phyloP scores from a whole-genome alignment of 495 filamentous ascomycete genomes.

The Chaetomium tenue region DNA sequence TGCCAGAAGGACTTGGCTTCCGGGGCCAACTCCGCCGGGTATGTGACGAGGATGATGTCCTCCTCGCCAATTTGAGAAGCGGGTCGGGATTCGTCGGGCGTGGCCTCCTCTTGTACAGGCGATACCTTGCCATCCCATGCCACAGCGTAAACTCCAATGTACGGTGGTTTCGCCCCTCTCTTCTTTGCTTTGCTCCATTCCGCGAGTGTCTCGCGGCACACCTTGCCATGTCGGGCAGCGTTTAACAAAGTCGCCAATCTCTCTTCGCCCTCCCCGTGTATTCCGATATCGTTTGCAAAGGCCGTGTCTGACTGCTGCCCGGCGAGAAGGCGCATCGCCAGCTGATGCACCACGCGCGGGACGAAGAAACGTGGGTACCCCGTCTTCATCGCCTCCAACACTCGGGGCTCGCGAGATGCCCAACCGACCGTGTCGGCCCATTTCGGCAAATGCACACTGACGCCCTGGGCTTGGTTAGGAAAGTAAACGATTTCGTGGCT shows the following conservation, averaged over 20 bases:
- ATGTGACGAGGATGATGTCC: slow-evolving; percentile 23
- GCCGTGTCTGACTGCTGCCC: not conserved
- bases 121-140: slow-evolving; percentile 20
- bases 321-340: slow-evolving; percentile 12
- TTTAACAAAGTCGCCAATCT: not conserved
- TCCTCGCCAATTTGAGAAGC: slow-evolving; percentile 8
- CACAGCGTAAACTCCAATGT: slow-evolving; percentile 8
- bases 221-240: not conserved
- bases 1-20: slow-evolving; percentile 33
- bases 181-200: not conserved
- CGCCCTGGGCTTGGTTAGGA: slow-evolving; percentile 18
- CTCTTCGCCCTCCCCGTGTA: not conserved
- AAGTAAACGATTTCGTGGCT: not conserved
- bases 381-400: slow-evolving; percentile 28
- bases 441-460: slow-evolving; percentile 34
- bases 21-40: slow-evolving; percentile 12
- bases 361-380: slow-evolving; percentile 37
- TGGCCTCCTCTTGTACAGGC: not conserved
- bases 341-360: slow-evolving; percentile 17
- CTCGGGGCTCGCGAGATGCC: slow-evolving; percentile 25
- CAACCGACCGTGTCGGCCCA: slow-evolving; percentile 35
- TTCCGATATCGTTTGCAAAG: not conserved
- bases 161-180: not conserved
- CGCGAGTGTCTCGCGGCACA: not conserved
- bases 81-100: not conserved